Percentiles rank a stretch among this genome's conserved stretches.
Conservation (phyloP, 2,329 filamentous ascomycete genomes). For the Zopfia rhizophila region DNA sequence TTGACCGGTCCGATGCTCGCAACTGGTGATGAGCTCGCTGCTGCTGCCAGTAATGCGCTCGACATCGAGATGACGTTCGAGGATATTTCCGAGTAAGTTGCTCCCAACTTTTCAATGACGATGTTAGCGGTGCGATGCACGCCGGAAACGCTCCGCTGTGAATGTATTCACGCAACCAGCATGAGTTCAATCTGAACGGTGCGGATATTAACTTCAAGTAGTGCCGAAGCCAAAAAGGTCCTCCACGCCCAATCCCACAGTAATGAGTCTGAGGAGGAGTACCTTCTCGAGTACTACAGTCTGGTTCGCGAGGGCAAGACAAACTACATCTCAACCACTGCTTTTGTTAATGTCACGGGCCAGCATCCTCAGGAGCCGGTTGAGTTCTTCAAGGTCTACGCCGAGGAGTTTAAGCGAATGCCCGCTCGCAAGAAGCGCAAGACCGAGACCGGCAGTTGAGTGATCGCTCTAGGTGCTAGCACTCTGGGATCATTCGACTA, state of each 20-base stretch:
- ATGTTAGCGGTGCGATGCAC: no score
- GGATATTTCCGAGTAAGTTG: conserved; percentile 57
- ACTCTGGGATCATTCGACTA: no score
- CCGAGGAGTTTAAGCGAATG: conserved; percentile 50
- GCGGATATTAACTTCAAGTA: no score
- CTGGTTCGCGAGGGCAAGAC: conserved; percentile 65
- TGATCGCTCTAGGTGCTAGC: no score
- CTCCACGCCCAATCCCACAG: conserved; percentile 51
- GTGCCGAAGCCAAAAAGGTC: conserved; percentile 46
- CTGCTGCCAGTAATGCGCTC: conserved; percentile 57
- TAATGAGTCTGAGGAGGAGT: conserved; percentile 57
- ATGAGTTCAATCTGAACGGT: no score
- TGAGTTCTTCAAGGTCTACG: conserved; percentile 62
- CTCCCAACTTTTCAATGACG: not conserved
- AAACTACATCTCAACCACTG: conserved; percentile 63
- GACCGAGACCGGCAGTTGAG: no score
- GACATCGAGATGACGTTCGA: conserved; percentile 58
- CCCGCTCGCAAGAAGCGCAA: no score
- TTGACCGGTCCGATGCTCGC: conserved; percentile 63
- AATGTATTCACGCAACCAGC: no score
- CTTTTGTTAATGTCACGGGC: conserved; percentile 62
- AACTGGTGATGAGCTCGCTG: conserved; percentile 59
- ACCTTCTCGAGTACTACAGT: conserved; percentile 64
- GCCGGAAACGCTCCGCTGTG: no score
- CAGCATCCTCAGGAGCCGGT: conserved; percentile 58